A percentile compares a stretch with the other conserved stretches of the same genome.
phyloP scores from a whole-genome alignment of 305 asterid species.

The Solanum aculeatissimum region DNA sequence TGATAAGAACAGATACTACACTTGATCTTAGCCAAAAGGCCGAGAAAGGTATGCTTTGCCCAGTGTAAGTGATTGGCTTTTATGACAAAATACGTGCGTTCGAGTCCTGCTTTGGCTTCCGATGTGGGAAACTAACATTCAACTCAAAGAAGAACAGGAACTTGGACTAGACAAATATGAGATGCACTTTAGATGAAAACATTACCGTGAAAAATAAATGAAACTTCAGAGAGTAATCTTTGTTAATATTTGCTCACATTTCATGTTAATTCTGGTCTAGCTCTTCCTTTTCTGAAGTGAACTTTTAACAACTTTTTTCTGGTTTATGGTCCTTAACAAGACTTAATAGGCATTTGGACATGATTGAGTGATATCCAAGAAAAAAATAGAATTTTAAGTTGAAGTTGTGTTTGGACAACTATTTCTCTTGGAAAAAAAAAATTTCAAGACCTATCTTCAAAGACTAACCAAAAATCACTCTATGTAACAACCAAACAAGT shows the following conservation, averaged over 20 bases:
- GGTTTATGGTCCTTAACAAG: not conserved
- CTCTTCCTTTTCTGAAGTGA: not conserved
- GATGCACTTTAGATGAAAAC: not conserved
- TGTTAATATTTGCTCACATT: not conserved
- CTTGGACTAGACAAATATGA: not conserved
- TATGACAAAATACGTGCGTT: not conserved
- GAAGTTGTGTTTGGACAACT: not conserved
- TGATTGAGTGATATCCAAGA: not conserved
- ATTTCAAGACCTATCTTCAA: not conserved
- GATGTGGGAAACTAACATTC: not conserved
- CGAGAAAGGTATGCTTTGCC: slow-evolving; percentile 23
- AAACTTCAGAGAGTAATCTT: not conserved
- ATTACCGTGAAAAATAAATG: not conserved
- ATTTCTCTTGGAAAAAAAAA: not conserved
- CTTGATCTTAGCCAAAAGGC: slow-evolving; percentile 46
- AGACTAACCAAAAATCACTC: not conserved
- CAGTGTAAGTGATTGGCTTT: not conserved
- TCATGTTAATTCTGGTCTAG: not conserved
- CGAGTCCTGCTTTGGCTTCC: not conserved
- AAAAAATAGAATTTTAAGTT: not conserved
- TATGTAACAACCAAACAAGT: not conserved
- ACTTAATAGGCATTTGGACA: not conserved
- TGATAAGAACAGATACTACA: slow-evolving; percentile 23
- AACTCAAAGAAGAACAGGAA: not conserved
- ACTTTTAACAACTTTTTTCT: not conserved